Evolutionary conservation across 495 filamentous ascomycete genomes (phyloP), one percentile per base, ranked within the genome.

Genomic region (Lineolata rhizophorae): DNA sequence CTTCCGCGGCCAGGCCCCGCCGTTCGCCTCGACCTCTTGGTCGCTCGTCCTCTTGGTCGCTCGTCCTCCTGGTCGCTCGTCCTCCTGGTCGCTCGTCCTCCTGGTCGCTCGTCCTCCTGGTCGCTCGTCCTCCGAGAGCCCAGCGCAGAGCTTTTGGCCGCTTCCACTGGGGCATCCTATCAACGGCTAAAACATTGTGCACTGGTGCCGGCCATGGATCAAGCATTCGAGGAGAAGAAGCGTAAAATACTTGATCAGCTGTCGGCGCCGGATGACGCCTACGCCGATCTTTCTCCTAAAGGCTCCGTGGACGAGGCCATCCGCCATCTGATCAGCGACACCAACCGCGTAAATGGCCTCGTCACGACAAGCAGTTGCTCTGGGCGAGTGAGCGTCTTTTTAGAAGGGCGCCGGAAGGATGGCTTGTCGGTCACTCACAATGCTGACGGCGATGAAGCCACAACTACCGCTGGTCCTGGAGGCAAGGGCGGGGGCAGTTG

Each of bases 331-430:
- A 77, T 95, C 29, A 57, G 56, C 27, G 67, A 70, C 35, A 68
- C 93, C 43, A 93, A 94, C 53, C 50, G 41, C 1, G 27, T 64
- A n/a, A 62, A 67, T 5, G 76, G 73, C 20, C 56, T 81, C 18
- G 82, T 85, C 17, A 93, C 81, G 4, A 93, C 83, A 9, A 92
- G 84, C 50, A 91, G 78, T 48, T 93, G 84, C 45, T 70, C 82
- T 8, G 84, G 84, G 21, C 58, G 83, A 18, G 64, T 83, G 19
- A 79, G 71, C 40, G 76, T 93, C 11, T 93, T 85, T 51, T 53
- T 83, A 1, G 85, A 93, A 55, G 83, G 82, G 4, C 49, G 54
- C 18, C 75, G 68, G 49, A 58, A 53, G 31, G 27, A 21, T 12
- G 13, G n/a, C 20, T 20, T 10, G 12, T 11, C 20, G 1, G n/a